Evolutionary conservation across 1,284 basidiomycete species (phyloP), one percentile per base, ranked within the genome.

Genomic region (Boletus sp.): DNA sequence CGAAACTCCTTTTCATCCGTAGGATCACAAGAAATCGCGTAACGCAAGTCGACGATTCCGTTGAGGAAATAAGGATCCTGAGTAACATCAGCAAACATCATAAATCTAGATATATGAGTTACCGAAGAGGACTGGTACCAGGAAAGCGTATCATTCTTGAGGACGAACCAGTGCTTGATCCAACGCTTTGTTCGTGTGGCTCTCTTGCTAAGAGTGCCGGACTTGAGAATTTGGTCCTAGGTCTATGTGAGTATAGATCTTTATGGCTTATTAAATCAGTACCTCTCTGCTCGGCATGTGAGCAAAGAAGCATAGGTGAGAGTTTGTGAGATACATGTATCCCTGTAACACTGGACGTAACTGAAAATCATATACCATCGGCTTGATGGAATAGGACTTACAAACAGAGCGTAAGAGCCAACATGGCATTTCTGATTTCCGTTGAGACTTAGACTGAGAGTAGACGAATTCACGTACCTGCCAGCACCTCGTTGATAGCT

Each of bases 41-140:
- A 97, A 61, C 95, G 91, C 35, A 99, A 78, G 67, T 97, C 94
- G 36, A 97, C 83, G 58, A 97, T 95, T 24, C 95, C 96, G 63
- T 95, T 91, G 8, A 96, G 93, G 73, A 99, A 98, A 75, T 98
- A 99, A 0, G 94, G 95, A 66, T 98, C 94, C 87, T 94, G 63
- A 43, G 11, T 13, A 42, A 51, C 45, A 39, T 66, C 13, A 61
- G 49, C 12, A 49, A 54, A 49, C 51, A 57, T 52, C 31, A 47
- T 18, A 51, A 54, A 50, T 46, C 61, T 36, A 51, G 61, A 31
- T 27, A 56, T 52, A 53, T 35, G 33, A 44, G 68, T 55, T 76
- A 92, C 92, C 55, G 91, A 86, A 46, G 93, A 91, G n/a, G 91
- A 93, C 61, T 93, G 90, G 71, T 93, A 97, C 96, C 96, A 98